These are phyloP conservation scores for Ophioceras dolichostomum DNA, from an alignment of 2,329 filamentous ascomycete genomes.

Conservation along the genomic window DNA sequence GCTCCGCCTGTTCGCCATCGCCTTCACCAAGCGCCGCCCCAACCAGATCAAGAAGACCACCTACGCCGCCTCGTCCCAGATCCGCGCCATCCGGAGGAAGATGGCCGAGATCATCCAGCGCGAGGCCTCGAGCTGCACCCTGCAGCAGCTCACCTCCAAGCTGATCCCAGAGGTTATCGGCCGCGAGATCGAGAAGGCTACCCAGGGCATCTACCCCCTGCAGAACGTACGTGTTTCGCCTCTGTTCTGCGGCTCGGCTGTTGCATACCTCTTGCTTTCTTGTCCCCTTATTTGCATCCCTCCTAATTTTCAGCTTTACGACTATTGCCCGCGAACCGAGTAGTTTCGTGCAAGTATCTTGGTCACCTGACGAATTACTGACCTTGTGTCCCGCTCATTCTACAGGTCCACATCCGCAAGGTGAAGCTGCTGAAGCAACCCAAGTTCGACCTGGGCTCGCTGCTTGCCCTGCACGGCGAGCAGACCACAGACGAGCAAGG, in stretches of 20 bases:
- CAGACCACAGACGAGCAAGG: conserved; percentile 91
- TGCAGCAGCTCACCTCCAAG: conserved; percentile 95
- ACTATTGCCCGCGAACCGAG: too few species aligned
- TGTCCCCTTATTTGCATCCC: conserved; percentile 2
- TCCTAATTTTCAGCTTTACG: too few species aligned
- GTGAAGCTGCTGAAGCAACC: conserved; percentile 98
- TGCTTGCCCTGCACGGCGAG: conserved; percentile 96
- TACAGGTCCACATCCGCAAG: conserved; percentile 97
- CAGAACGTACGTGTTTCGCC: conserved; percentile 97
- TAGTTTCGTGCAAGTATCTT: too few species aligned
- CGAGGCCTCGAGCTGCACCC: conserved; percentile 87
- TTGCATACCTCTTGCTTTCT: not conserved
- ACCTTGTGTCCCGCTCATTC: too few species aligned
- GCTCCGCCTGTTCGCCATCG: conserved; percentile 96
- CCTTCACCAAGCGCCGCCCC: conserved; percentile 96
- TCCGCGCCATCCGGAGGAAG: conserved; percentile 97
- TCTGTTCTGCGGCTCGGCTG: too few species aligned
- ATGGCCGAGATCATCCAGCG: conserved; percentile 99
- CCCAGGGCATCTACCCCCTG: conserved; percentile 98
- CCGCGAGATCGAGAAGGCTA: conserved; percentile 98
- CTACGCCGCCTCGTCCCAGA: conserved; percentile 94
- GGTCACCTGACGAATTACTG: too few species aligned
- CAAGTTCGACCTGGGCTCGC: conserved; percentile 96
- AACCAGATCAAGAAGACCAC: conserved; percentile 99
- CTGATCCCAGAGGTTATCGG: conserved; percentile 99